Conservation (phyloP, 305 asterid genomes). For the Stenogyne calaminthoides region DNA sequence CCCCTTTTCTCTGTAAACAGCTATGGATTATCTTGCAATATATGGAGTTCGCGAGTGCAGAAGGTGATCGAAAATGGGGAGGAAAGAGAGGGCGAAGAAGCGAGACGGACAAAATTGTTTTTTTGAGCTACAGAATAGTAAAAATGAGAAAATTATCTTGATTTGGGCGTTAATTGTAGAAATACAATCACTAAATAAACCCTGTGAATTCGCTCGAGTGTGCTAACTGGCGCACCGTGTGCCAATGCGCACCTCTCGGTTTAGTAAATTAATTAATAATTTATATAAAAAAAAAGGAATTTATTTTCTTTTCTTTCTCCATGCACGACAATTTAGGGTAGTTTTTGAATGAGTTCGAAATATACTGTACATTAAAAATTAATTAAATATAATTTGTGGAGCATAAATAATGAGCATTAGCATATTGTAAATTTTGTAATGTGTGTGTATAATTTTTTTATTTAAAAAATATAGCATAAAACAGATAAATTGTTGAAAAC, state of each 20-base stretch:
- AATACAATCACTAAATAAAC: not conserved
- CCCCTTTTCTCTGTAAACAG: not conserved
- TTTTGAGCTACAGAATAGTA: not conserved
- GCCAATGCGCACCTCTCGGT: constrained; percentile 18
- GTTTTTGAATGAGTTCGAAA: not conserved
- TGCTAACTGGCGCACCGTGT: constrained; percentile 11
- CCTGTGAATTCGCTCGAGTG: not conserved
- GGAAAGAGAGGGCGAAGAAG: not conserved
- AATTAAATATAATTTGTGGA: too few relatives aligned
- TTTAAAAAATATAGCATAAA: not conserved
- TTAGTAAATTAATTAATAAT: not conserved
- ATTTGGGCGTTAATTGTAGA: not conserved
- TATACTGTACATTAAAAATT: too few relatives aligned
- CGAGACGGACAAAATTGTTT: constrained; percentile 15
- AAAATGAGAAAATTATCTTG: not conserved
- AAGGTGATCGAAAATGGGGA: constrained; percentile 22
- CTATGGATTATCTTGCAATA: not conserved
- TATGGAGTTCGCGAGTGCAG: not conserved
- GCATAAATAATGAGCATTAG: too few relatives aligned
- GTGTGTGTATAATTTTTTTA: not conserved
- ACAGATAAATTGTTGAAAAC: too few relatives aligned
- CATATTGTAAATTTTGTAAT: not conserved
- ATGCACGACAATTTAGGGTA: not conserved
- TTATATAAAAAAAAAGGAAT: not conserved
- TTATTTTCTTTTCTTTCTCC: not conserved